A percentile compares a stretch with the other conserved stretches of the same genome.
Evolutionary conservation across 495 filamentous ascomycete species (phyloP).

Genomic region (Podospora bellae-mahoneyi): DNA sequence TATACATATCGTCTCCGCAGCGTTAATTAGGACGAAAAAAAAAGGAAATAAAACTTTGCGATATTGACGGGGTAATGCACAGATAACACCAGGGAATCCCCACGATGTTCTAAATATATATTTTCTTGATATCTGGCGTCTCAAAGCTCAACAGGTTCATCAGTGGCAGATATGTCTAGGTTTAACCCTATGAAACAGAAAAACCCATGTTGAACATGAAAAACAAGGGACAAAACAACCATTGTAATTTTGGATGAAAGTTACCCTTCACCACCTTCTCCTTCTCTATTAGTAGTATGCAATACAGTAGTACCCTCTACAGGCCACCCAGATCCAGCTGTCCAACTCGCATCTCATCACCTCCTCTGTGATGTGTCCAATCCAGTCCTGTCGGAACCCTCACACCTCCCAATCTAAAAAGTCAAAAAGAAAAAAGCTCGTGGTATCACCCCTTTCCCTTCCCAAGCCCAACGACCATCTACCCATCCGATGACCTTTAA

Average conservation of each 20-base stretch:
- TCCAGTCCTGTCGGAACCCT: not conserved
- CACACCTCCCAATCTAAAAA: not conserved
- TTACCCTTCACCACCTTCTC: no score
- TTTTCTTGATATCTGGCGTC: no score
- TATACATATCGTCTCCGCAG: not conserved
- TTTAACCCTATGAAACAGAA: no score
- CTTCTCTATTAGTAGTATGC: not conserved
- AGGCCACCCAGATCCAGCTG: not conserved
- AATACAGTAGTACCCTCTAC: not conserved
- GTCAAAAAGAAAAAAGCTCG: not conserved
- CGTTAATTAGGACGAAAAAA: not conserved
- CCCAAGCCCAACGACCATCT: not conserved
- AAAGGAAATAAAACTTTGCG: not conserved
- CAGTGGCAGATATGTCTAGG: no score
- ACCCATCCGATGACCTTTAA: no score
- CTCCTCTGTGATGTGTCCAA: not conserved
- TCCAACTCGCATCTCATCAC: not conserved
- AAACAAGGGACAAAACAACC: no score
- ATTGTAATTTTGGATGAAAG: not conserved
- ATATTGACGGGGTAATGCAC: not conserved
- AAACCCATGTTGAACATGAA: no score
- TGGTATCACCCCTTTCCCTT: not conserved
- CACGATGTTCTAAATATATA: no score
- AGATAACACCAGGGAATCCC: no score
- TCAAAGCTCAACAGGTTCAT: no score